A percentile compares a stretch with the other conserved stretches of the same genome.
These are phyloP conservation scores for Xylaria sp. DNA, from an alignment of 2,329 filamentous ascomycete species.

Conservation along the genomic window DNA sequence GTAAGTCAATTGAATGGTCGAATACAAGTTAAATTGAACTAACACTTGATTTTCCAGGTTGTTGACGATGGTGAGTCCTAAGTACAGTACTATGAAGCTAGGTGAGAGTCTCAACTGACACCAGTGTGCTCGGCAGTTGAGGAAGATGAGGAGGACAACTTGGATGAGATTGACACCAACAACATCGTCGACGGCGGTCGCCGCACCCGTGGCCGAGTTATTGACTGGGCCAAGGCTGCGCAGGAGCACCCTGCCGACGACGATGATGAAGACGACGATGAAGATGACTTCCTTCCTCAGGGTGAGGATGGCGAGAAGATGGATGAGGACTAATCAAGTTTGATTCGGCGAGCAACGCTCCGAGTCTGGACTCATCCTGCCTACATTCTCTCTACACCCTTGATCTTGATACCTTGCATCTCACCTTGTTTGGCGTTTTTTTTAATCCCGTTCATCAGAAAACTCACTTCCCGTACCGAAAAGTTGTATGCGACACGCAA, in stretches of 20 bases:
- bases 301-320: slow-evolving; percentile 65
- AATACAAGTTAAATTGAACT: slow-evolving; percentile 18
- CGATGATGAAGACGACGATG: slow-evolving; percentile 69
- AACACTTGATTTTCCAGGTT: slow-evolving; percentile 21
- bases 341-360: neutral
- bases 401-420: neutral
- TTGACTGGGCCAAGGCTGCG: slow-evolving; percentile 89
- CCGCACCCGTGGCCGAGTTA: slow-evolving; percentile 86
- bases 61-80: slow-evolving; percentile 25
- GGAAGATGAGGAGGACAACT: slow-evolving; percentile 68
- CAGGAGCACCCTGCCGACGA: slow-evolving; percentile 69
- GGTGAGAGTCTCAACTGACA: slow-evolving; percentile 9
- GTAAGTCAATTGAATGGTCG: slow-evolving; percentile 37
- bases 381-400: neutral
- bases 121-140: slow-evolving; percentile 41
- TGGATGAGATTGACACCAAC: slow-evolving; percentile 83
- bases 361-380: neutral
- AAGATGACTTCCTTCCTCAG: slow-evolving; percentile 59
- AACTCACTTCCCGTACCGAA: neutral
- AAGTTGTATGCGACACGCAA: slow-evolving; percentile 6
- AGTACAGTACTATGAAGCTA: slow-evolving; percentile 1
- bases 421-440: neutral
- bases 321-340: slow-evolving; percentile 45
- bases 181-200: slow-evolving; percentile 78
- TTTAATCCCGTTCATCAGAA: slow-evolving; percentile 2